Evolutionary conservation across 805 yeast species (phyloP).

Genomic region (Metschnikowia colocasiae): DNA sequence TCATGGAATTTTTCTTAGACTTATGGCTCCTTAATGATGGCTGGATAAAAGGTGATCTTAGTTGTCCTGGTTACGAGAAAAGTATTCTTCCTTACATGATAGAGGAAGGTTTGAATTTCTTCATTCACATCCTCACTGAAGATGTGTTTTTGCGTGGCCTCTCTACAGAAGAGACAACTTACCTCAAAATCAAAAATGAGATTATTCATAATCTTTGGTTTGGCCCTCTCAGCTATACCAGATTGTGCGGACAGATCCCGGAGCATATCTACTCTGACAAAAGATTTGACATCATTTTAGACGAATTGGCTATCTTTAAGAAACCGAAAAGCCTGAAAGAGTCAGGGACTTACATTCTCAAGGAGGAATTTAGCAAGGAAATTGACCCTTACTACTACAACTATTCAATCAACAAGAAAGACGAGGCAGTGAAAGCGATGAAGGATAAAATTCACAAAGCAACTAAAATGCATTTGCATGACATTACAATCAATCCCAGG

Average conservation of each 20-base stretch:
- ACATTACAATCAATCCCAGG: conserved; percentile 57
- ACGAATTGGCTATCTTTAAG: conserved; percentile 30
- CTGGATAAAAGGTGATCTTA: conserved; percentile 18
- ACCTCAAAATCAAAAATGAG: conserved; percentile 56
- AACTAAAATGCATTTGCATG: conserved; percentile 36
- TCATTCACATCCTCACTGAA: conserved; percentile 68
- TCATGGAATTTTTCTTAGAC: conserved; percentile 53
- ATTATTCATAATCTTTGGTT: conserved; percentile 83
- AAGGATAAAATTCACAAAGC: conserved; percentile 47
- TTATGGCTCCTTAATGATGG: conserved; percentile 62
- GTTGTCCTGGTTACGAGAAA: conserved; percentile 35
- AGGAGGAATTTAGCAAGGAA: conserved; percentile 31
- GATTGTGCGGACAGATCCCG: conserved; percentile 63
- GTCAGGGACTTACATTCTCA: conserved; percentile 34
- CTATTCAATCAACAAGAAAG: conserved; percentile 71
- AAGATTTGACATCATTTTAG: conserved; percentile 55
- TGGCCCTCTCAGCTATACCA: conserved; percentile 67
- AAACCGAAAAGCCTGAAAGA: conserved; percentile 35
- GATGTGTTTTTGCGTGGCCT: conserved; percentile 53
- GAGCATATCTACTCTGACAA: conserved; percentile 74
- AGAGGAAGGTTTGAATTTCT: conserved; percentile 71
- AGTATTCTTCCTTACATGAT: conserved; percentile 58
- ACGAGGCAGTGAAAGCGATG: conserved; percentile 70
- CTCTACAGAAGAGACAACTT: conserved; percentile 46
- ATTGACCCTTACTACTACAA: conserved; percentile 73